Conservation (phyloP, 2,329 filamentous ascomycete species). For the Chaetoscypha palmicola region DNA sequence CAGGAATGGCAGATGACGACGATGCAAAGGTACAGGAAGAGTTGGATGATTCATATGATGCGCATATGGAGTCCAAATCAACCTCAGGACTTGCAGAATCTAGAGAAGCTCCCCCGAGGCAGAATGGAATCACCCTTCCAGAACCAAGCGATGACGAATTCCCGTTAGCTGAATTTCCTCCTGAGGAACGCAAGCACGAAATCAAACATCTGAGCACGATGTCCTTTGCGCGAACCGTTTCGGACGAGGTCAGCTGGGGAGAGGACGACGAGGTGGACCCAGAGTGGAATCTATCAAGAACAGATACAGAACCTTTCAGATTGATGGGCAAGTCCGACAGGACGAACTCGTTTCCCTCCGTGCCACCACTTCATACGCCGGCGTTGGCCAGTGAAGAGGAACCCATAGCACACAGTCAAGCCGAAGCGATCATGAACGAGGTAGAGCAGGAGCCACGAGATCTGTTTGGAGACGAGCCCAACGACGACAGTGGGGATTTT, state of each 20-base stretch:
- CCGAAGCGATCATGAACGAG: constrained; percentile 46
- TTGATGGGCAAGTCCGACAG: constrained; percentile 51
- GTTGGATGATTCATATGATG: constrained; percentile 21
- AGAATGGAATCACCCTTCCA: constrained; percentile 14
- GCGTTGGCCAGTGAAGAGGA: constrained; percentile 30
- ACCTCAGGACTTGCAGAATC: constrained; percentile 25
- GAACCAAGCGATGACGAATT: constrained; percentile 11
- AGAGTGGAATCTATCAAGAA: constrained; percentile 49
- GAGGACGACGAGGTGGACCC: constrained; percentile 45
- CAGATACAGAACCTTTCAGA: constrained; percentile 51
- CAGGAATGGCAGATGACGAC: background rate
- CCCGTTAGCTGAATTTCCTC: constrained; percentile 16
- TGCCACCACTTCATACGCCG: constrained; percentile 38
- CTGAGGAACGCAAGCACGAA: constrained; percentile 26
- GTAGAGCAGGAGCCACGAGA: constrained; percentile 36
- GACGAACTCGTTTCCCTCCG: constrained; percentile 57
- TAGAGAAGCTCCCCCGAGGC: constrained; percentile 20
- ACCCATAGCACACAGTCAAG: constrained; percentile 43
- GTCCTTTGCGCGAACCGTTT: constrained; percentile 58
- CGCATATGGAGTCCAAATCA: constrained; percentile 24
- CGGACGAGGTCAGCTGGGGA: constrained; percentile 53
- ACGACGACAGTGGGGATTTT: constrained; percentile 39
- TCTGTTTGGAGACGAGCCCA: constrained; percentile 32
- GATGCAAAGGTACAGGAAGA: too few species aligned
- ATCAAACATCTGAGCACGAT: constrained; percentile 53